Evolutionary conservation across 768 basidiomycete genomes (phyloP), one percentile per base, ranked within the genome.

Genomic region (Podaxis sp.): DNA sequence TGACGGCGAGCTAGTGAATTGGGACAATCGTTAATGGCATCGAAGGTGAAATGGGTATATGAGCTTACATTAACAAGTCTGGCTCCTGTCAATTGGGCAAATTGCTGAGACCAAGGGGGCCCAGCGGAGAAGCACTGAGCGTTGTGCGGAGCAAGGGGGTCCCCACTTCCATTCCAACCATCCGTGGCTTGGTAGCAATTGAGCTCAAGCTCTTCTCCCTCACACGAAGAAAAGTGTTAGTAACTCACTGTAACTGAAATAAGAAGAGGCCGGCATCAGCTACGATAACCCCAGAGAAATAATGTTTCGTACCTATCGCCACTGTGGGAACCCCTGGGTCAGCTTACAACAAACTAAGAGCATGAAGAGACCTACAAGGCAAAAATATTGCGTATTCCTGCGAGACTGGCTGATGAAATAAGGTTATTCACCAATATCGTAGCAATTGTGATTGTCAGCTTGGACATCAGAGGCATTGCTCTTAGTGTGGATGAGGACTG

Each of bases 51-150:
- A 25, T 33, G 52, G 12, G n/a, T 24, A 27, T 8, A 22, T 2
- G 29, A 9, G 27, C 64, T 19, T 37, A 68, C 69, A 46, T 70
- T 64, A 17, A 66, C 55, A 29, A 70, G 65, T 57, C 12, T 66
- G 57, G 49, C 61, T 64, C 61, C 55, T 27, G 63, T 65, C 29
- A 66, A 52, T 25, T 59, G 61, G n/a, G 37, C 58, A 27, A 70
- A 61, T 59, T 68, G 67, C 19, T 61, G 54, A 5, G 66, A 65
- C 69, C 69, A 70, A 38, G 68, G 67, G 2, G 69, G 69, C 6
- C 69, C 69, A 6, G 66, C 69, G 15, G 67, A 66, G 5, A 66
- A 64, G 59, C 69, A 68, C 25, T 17, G n/a, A 2, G 63, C 52
- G 15, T 33, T 53, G 22, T 67, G 66, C 15, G 66, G 47, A 2